Evolutionary conservation across 305 asterid species (phyloP).

Genomic region (Striga hermonthica): DNA sequence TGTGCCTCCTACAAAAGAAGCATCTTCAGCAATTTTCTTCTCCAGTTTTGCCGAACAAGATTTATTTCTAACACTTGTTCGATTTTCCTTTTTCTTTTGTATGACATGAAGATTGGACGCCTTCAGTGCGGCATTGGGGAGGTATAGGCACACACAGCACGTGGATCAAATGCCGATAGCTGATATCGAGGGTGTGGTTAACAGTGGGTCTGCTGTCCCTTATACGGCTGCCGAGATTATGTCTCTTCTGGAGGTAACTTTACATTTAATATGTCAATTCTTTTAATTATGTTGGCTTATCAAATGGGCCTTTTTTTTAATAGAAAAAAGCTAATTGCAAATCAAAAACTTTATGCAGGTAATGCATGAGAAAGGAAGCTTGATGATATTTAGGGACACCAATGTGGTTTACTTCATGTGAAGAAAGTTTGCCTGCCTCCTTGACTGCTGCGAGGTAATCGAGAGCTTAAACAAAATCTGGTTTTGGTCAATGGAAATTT

Average conservation of each 20-base stretch:
- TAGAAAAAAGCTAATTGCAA: slow-evolving; percentile 7
- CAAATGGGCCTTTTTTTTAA: neutral
- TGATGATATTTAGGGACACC: slow-evolving; percentile 55
- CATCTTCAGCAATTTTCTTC: slow-evolving; percentile 7
- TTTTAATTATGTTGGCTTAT: too few relatives aligned
- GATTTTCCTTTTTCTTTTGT: slow-evolving; percentile 2
- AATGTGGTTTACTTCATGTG: slow-evolving; percentile 68
- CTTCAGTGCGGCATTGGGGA: slow-evolving; percentile 69
- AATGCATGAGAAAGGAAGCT: slow-evolving; percentile 58
- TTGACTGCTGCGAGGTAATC: too few relatives aligned
- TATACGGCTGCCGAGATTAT: slow-evolving; percentile 60
- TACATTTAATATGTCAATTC: neutral
- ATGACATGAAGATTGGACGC: slow-evolving; percentile 57
- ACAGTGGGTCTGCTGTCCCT: slow-evolving; percentile 55
- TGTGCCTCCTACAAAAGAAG: slow-evolving; percentile 13
- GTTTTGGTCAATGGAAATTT: too few relatives aligned
- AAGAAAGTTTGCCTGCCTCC: neutral
- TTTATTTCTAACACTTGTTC: slow-evolving; percentile 8
- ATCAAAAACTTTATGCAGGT: slow-evolving; percentile 44
- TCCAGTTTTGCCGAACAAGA: slow-evolving; percentile 8
- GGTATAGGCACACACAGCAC: slow-evolving; percentile 65
- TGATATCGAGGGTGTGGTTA: slow-evolving; percentile 69
- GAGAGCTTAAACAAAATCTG: too few relatives aligned
- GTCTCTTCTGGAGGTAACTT: slow-evolving; percentile 64
- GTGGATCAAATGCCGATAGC: slow-evolving; percentile 64